Evolutionary conservation across 345 rosid genomes (phyloP), one percentile per base, ranked within the genome.

Genomic region (Trapa bicornis): DNA sequence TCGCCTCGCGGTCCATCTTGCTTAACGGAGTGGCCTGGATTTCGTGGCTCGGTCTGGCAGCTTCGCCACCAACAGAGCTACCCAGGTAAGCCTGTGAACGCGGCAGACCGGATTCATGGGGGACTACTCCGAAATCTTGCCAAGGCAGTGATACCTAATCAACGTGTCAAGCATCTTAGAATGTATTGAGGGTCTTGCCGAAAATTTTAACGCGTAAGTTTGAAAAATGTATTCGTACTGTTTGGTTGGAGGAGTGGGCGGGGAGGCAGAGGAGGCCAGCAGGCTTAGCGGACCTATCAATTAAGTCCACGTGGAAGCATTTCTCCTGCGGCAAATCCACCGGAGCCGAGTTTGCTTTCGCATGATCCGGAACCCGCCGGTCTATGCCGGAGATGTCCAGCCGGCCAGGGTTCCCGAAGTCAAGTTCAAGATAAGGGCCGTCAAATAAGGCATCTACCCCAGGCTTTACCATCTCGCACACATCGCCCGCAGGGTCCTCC

Each of bases 121-220:
- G 80, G 36, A 81, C 85, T 11, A 81, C 78, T 3, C 85, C 82
- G 1, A 72, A 73, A 15, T 81, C 85, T 13, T 54, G 72, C 9
- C 79, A 78, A 1, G 81, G 72, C 13, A 80, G 70, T 37, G 85
- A 78, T 13, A 68, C 80, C 85, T 82, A 29, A 70, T 22, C 29
- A 58, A n/a, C 12, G 9, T 22, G 7, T 2, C 33, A 35, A 22
- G 29, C 29, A 22, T 22, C 29, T 22, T 22, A 22, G 29, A 22
- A 22, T 22, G 29, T 22, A 22, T 0, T 22, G 29, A 22, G 29
- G 29, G 29, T 22, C 3, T 10, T 13, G 5, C 32, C 4, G 36
- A 2, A 52, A 69, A 39, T 3, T 38, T n/a, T 38, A 9, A 10
- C 8, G 6, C 3, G 17, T 16, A 14, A 50, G 32, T 61, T 35